Evolutionary conservation across 169 alveolate species (phyloP), one percentile per base, ranked within the genome.

Genomic region (Eimeria acervulina): DNA sequence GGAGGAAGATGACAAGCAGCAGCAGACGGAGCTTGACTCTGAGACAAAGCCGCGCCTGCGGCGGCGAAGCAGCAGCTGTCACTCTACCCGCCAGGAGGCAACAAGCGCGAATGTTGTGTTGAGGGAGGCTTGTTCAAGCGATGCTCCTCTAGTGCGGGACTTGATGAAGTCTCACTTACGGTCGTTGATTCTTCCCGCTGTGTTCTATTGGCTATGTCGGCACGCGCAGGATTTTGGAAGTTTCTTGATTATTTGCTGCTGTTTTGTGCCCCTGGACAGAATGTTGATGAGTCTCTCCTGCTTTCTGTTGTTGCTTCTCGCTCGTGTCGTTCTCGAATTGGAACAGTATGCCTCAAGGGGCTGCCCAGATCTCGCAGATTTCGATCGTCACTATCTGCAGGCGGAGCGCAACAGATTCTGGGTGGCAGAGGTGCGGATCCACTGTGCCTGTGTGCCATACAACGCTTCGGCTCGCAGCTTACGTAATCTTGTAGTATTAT

Each of bases 221-320:
- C 93, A 85, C 38, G 93, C 93, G 61, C 93, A 59, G 55, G 93
- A 85, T 47, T 85, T 85, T 36, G 93, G 93, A 38, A 85, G 93
- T 42, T 85, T 85, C 61, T 42, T 85, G 13, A 47, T 85, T 19
- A 85, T 85, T 36, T 85, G 93, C 44, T 85, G 93, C 40, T 85
- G 93, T 68, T 85, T 85, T 36, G 93, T 52, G 44, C 93, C 76
- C 47, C 55, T 85, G 61, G 51, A 38, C 80, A 31, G 78, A 38
- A 59, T 85, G 93, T 40, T 85, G 15, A 55, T 85, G 19, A 85
- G 93, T 59, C 78, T 85, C 63, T 85, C 81, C 55, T 85, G 93
- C 52, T 85, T 85, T 44, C 55, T 85, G 19, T 33, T 85, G 93
- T 42, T 85, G 93, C 93, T 85, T 44, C 36, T 85, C 26, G 44